A percentile compares a stretch with the other conserved stretches of the same genome.
Evolutionary conservation across 108 stramenopile genomes (phyloP).

Genomic region (Pseudonitzschia delicatissima): DNA sequence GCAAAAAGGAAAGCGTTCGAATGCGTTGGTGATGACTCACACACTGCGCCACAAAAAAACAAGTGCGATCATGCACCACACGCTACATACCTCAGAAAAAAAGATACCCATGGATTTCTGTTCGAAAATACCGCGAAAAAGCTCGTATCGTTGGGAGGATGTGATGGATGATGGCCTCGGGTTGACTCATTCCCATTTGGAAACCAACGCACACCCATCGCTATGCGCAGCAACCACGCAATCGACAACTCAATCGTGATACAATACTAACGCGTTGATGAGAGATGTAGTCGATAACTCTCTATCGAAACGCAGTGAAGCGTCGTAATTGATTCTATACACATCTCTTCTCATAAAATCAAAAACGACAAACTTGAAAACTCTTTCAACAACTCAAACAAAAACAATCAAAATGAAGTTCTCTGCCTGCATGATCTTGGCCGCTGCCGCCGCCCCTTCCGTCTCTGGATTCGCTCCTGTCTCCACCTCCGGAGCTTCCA

Average conservation of each 20-base stretch:
- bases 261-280: background rate
- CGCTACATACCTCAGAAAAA: too few species aligned
- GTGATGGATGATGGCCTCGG: too few species aligned
- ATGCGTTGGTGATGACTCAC: too few species aligned
- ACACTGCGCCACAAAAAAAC: too few species aligned
- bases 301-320: background rate
- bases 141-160: too few species aligned
- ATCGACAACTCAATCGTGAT: background rate
- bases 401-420: conserved; percentile 7
- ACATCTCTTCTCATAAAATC: background rate
- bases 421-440: conserved; percentile 1
- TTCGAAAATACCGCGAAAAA: too few species aligned
- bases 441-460: conserved; percentile 8
- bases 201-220: background rate
- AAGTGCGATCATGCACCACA: too few species aligned
- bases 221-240: conserved; percentile 1
- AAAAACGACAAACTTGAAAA: background rate
- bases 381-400: background rate
- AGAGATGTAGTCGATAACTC: too few species aligned
- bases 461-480: conserved; percentile 20
- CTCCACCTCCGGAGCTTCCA: background rate
- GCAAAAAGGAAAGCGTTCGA: too few species aligned
- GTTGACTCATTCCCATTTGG: conserved; percentile 1
- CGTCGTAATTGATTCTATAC: background rate
- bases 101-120: too few species aligned